These are phyloP conservation scores for Panicum miliaceum DNA, from an alignment of 176 grass and related monocot species.

Conservation along the genomic window DNA sequence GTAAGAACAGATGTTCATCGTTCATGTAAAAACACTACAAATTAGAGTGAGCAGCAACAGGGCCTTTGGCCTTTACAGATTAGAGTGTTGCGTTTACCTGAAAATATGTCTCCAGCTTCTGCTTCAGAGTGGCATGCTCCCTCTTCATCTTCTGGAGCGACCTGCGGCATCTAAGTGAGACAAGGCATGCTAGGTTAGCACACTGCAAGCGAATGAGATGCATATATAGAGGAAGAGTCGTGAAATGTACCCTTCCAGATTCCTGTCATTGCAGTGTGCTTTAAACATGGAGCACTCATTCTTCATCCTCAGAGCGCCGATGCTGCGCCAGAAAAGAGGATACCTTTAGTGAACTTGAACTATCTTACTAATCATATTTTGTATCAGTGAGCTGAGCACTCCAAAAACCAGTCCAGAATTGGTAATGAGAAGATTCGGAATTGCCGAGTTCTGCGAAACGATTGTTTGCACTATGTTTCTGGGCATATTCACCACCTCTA, in stretches of 20 bases:
- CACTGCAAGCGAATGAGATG: background rate
- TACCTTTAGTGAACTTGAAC: constrained; percentile 21
- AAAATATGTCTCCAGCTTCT: constrained; percentile 75
- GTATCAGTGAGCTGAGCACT: constrained; percentile 25
- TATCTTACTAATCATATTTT: constrained; percentile 9
- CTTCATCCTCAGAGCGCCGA: constrained; percentile 68
- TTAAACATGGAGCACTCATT: constrained; percentile 66
- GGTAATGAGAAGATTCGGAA: background rate
- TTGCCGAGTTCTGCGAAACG: background rate
- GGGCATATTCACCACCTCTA: constrained; percentile 30
- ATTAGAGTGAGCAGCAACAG: constrained; percentile 5
- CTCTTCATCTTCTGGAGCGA: constrained; percentile 78
- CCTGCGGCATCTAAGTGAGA: constrained; percentile 57
- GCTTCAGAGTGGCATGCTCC: constrained; percentile 62
- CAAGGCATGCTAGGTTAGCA: constrained; percentile 9
- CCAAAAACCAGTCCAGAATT: constrained; percentile 21
- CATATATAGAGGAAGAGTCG: background rate
- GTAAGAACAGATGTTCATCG: constrained; percentile 6
- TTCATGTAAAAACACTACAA: background rate
- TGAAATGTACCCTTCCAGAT: constrained; percentile 56
- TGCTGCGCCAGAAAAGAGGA: constrained; percentile 48
- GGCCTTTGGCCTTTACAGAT: background rate
- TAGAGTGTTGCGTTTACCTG: constrained; percentile 41
- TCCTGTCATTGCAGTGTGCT: constrained; percentile 55
- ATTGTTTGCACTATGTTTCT: constrained; percentile 1